phyloP scores from a whole-genome alignment of 1,284 basidiomycete species.

The Earliella scabrosa region DNA sequence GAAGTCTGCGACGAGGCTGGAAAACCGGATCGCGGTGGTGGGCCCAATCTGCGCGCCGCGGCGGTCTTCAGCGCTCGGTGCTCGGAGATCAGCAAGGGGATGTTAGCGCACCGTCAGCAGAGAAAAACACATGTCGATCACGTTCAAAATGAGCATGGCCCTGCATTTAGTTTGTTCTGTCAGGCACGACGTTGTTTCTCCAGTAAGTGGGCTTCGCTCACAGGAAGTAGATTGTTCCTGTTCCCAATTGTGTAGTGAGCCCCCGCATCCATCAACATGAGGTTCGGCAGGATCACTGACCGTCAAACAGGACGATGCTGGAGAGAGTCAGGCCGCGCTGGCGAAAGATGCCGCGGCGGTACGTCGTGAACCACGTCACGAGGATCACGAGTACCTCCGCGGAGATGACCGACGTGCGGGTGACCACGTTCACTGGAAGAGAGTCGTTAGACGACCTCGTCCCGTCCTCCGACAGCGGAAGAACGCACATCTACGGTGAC shows the following conservation, averaged over 20 bases:
- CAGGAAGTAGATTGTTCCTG: background rate
- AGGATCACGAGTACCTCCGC: background rate
- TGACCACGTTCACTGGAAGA: background rate
- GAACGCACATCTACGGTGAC: background rate
- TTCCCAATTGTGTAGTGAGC: background rate
- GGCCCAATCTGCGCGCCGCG: background rate
- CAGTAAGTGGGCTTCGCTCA: background rate
- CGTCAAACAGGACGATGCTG: background rate
- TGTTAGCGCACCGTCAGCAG: background rate
- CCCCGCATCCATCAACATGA: background rate
- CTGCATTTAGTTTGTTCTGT: background rate
- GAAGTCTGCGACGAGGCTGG: conserved; percentile 4
- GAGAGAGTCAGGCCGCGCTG: background rate
- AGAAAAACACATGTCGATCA: background rate
- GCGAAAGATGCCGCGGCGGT: background rate
- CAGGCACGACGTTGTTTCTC: background rate
- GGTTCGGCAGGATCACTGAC: background rate
- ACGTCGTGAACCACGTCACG: background rate
- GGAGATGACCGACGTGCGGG: background rate
- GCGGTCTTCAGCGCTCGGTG: too few relatives aligned
- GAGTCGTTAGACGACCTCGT: too few relatives aligned
- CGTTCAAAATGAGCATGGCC: background rate
- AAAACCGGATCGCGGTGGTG: background rate
- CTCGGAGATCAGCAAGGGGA: background rate
- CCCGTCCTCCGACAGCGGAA: too few relatives aligned